A percentile compares a stretch with the other conserved stretches of the same genome.
Evolutionary conservation across 148 eudicot species (phyloP).

Genomic region (Rhododendron kiyosumense): DNA sequence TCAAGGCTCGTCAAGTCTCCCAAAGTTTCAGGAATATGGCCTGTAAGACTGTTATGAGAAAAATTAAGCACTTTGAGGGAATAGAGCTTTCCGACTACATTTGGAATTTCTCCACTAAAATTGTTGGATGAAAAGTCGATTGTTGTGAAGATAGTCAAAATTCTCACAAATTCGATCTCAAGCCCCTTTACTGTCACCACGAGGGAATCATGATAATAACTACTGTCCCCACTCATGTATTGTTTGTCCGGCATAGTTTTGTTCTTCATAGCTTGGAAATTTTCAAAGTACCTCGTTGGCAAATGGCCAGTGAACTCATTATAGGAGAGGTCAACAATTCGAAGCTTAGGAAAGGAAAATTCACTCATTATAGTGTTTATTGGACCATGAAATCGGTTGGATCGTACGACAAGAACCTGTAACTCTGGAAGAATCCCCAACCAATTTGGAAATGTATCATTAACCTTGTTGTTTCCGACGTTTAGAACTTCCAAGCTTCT

Average conservation of each 20-base stretch:
- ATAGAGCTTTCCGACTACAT: conserved; percentile 6
- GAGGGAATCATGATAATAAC: background rate
- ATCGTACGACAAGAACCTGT: conserved; percentile 27
- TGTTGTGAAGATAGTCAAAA: background rate
- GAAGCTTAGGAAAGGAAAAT: conserved; percentile 22
- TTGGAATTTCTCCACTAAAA: conserved; percentile 16
- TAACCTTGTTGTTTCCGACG: conserved; percentile 32
- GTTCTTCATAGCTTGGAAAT: conserved; percentile 22
- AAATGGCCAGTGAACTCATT: conserved; percentile 33
- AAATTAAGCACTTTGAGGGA: conserved; percentile 14
- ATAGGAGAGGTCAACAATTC: conserved; percentile 38
- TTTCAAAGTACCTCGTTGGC: background rate
- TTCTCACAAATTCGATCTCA: background rate
- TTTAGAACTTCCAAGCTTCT: conserved; percentile 27
- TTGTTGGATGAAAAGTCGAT: conserved; percentile 18
- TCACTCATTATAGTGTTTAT: background rate
- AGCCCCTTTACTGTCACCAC: conserved; percentile 1
- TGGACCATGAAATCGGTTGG: conserved; percentile 28
- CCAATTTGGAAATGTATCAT: conserved; percentile 29
- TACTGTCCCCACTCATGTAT: background rate
- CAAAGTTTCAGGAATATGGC: conserved; percentile 10
- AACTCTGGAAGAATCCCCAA: conserved; percentile 19
- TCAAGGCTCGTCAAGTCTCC: conserved; percentile 8
- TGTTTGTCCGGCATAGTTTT: background rate
- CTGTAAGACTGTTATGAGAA: conserved; percentile 13